Evolutionary conservation across 768 basidiomycete species (phyloP).

Genomic region (Serendipita indica): DNA sequence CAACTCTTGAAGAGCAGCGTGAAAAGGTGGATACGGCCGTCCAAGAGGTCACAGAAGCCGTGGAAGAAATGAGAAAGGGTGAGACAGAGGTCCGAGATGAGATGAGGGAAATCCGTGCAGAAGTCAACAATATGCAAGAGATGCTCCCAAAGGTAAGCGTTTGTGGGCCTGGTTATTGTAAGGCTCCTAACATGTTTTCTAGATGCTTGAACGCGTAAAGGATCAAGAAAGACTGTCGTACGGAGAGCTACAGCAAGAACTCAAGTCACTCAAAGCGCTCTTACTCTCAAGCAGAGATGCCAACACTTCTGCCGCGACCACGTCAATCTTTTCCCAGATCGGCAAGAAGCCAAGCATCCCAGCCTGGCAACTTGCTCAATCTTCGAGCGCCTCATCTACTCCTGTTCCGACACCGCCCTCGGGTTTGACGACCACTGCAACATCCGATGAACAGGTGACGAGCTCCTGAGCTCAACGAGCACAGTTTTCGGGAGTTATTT

Average conservation of each 20-base stretch:
- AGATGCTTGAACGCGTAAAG: slow-evolving; percentile 95
- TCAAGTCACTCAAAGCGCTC: slow-evolving; percentile 86
- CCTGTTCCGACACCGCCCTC: background rate
- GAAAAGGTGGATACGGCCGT: slow-evolving; percentile 57
- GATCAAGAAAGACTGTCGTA: slow-evolving; percentile 71
- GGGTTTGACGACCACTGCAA: too few relatives aligned
- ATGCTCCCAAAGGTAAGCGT: slow-evolving; percentile 79
- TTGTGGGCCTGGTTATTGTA: too few relatives aligned
- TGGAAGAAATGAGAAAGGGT: slow-evolving; percentile 60
- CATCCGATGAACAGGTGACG: background rate
- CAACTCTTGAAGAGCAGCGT: slow-evolving; percentile 62
- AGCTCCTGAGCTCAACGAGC: too few relatives aligned
- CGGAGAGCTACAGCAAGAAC: slow-evolving; percentile 77
- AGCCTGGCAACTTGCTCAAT: slow-evolving; percentile 69
- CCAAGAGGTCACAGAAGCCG: slow-evolving; percentile 52
- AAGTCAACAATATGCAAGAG: slow-evolving; percentile 77
- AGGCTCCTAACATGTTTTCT: slow-evolving; percentile 11
- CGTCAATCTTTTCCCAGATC: slow-evolving; percentile 44
- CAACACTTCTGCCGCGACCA: slow-evolving; percentile 31
- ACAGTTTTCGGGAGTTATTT: too few relatives aligned
- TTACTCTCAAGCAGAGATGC: slow-evolving; percentile 41
- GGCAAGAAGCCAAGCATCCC: slow-evolving; percentile 44
- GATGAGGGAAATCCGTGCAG: slow-evolving; percentile 82
- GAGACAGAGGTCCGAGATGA: slow-evolving; percentile 72
- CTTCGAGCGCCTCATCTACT: background rate